Percentiles rank a stretch among this genome's conserved stretches.
Evolutionary conservation across 352 stramenopile genomes (phyloP).

Genomic region (Elongisporangium prolatum): DNA sequence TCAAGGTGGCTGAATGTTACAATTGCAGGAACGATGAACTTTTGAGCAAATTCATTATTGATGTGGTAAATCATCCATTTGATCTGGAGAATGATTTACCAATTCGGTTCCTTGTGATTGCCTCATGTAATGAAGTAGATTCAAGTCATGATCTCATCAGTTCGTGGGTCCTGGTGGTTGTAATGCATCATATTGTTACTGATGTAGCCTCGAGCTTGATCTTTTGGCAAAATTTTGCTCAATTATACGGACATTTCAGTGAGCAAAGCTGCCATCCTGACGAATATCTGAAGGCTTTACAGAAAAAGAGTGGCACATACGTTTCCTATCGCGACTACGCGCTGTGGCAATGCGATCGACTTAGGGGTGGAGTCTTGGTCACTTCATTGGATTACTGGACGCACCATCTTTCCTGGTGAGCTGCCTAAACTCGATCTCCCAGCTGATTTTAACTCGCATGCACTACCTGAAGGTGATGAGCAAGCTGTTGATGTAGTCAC

Average conservation of each 20-base stretch:
- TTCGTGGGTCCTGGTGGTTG: slow-evolving; percentile 28
- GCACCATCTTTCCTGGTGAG: slow-evolving; percentile 21
- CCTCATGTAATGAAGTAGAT: neutral
- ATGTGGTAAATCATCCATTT: slow-evolving; percentile 20
- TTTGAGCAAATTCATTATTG: slow-evolving; percentile 19
- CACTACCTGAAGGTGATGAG: neutral
- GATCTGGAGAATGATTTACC: slow-evolving; percentile 27
- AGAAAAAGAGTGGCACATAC: neutral
- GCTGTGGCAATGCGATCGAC: slow-evolving; percentile 29
- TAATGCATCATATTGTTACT: slow-evolving; percentile 58
- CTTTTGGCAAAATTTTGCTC: slow-evolving; percentile 37
- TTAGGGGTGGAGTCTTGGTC: slow-evolving; percentile 28
- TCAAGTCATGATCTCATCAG: neutral
- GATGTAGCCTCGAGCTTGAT: slow-evolving; percentile 38
- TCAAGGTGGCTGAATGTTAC: slow-evolving; percentile 1
- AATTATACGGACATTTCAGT: slow-evolving; percentile 17
- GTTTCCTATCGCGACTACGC: slow-evolving; percentile 48
- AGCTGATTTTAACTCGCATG: slow-evolving; percentile 21
- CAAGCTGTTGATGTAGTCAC: slow-evolving; percentile 17
- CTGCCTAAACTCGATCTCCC: slow-evolving; percentile 32
- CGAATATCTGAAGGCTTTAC: neutral
- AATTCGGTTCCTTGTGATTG: slow-evolving; percentile 33
- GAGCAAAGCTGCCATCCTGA: neutral
- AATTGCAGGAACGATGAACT: neutral
- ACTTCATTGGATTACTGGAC: slow-evolving; percentile 43